Evolutionary conservation across 176 grass and related monocot genomes (phyloP).

Genomic region (Eragrostis nindensis): DNA sequence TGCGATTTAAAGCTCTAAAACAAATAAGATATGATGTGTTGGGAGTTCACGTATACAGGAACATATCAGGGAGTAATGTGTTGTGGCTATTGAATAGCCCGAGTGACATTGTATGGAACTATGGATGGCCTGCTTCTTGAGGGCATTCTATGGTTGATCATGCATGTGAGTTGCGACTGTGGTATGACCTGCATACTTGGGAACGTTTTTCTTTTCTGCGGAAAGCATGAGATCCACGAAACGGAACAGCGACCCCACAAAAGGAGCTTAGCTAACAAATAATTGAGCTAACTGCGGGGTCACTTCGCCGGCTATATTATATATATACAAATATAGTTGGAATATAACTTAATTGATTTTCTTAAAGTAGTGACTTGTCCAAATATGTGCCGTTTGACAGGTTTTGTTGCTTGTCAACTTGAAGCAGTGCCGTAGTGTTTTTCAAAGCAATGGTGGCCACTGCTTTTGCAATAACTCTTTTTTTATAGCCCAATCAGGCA

Average conservation of each 20-base stretch:
- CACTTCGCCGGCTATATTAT: no score
- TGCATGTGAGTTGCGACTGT: no score
- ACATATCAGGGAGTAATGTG: no score
- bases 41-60: no score
- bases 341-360: not conserved
- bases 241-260: slow-evolving; percentile 32
- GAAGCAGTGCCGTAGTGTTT: slow-evolving; percentile 32
- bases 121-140: no score
- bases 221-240: slow-evolving; percentile 21
- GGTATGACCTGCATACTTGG: no score
- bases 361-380: slow-evolving; percentile 21
- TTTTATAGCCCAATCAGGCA: not conserved
- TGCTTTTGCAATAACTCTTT: slow-evolving; percentile 49
- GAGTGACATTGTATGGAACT: no score
- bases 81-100: no score
- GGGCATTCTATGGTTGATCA: no score
- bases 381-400: slow-evolving; percentile 12
- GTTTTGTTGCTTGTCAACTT: slow-evolving; percentile 12
- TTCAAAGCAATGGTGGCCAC: slow-evolving; percentile 14
- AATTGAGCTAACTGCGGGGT: not conserved
- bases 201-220: not conserved
- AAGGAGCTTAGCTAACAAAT: slow-evolving; percentile 33
- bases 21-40: no score
- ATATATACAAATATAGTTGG: not conserved
- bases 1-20: no score